These are phyloP conservation scores for Apiotrichum gracile DNA, from an alignment of 1,284 basidiomycete species.

Conservation along the genomic window DNA sequence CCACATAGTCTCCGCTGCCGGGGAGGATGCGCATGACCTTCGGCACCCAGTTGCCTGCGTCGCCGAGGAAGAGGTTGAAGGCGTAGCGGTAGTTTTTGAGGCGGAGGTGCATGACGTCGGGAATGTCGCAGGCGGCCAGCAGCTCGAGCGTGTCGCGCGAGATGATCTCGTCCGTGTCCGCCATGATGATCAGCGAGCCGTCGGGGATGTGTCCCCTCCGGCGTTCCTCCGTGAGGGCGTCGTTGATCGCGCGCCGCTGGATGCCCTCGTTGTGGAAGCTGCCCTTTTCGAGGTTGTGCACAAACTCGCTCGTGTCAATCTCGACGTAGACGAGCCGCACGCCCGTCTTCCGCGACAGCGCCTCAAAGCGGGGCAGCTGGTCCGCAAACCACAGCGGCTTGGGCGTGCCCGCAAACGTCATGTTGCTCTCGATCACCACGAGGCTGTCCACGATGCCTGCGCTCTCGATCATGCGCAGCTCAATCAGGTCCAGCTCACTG, in stretches of 20 bases:
- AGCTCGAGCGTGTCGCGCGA: constrained; percentile 55
- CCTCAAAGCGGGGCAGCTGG: constrained; percentile 16
- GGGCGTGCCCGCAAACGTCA: constrained; percentile 58
- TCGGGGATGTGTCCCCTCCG: neutral
- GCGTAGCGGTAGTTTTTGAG: constrained; percentile 62
- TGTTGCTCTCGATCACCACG: constrained; percentile 61
- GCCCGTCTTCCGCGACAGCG: constrained; percentile 1
- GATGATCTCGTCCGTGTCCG: constrained; percentile 66
- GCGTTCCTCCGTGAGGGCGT: neutral
- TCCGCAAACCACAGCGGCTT: constrained; percentile 55
- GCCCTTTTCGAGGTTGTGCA: constrained; percentile 30
- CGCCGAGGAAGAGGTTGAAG: constrained; percentile 56
- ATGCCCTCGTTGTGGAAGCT: constrained; percentile 47
- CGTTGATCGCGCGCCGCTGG: neutral
- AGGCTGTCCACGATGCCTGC: constrained; percentile 58
- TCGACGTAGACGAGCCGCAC: constrained; percentile 9
- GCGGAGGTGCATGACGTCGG: constrained; percentile 47
- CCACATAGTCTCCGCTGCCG: neutral
- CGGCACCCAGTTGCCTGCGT: constrained; percentile 53
- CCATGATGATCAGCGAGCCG: constrained; percentile 55
- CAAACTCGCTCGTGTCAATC: constrained; percentile 18
- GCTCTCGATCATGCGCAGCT: constrained; percentile 63
- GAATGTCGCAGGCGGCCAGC: constrained; percentile 54
- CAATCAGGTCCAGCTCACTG: constrained; percentile 63
- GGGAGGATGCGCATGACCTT: constrained; percentile 1